Conservation (phyloP, 2,329 filamentous ascomycete genomes). For the Apiospora koreana region DNA sequence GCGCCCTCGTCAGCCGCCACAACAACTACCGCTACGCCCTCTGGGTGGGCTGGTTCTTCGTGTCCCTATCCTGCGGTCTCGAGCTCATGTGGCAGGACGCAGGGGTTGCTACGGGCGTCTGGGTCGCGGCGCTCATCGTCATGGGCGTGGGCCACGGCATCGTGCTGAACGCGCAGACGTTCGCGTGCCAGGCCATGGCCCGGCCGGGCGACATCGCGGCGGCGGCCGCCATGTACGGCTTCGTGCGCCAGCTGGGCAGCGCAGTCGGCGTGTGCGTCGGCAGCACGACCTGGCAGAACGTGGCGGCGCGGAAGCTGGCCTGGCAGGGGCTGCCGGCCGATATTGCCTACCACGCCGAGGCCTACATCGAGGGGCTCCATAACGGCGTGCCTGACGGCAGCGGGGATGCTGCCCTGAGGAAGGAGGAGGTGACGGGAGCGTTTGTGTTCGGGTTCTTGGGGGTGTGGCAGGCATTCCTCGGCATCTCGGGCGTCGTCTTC, state of each 20-base stretch:
- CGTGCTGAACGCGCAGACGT: slow-evolving; percentile 25
- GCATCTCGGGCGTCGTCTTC: slow-evolving; percentile 44
- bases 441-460: slow-evolving; percentile 19
- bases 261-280: slow-evolving; percentile 22
- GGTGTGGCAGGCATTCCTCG: slow-evolving; percentile 17
- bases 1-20: slow-evolving; percentile 11
- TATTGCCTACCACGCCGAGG: slow-evolving; percentile 16
- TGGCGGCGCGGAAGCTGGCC: slow-evolving; percentile 17
- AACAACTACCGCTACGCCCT: slow-evolving; percentile 16
- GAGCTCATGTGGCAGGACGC: slow-evolving; percentile 20
- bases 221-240: slow-evolving; percentile 39
- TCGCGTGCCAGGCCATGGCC: slow-evolving; percentile 23
- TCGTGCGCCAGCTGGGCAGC: slow-evolving; percentile 28
- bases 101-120: slow-evolving; percentile 16
- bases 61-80: slow-evolving; percentile 18
- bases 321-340: slow-evolving; percentile 14
- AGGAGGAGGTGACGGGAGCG: neutral
- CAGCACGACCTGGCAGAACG: slow-evolving; percentile 22
- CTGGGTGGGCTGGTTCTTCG: slow-evolving; percentile 16
- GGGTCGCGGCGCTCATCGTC: slow-evolving; percentile 19
- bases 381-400: neutral
- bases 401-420: neutral
- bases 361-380: slow-evolving; percentile 10
- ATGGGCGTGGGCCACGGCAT: slow-evolving; percentile 23
- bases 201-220: slow-evolving; percentile 15